Evolutionary conservation across 1,139 yeast species (phyloP), one percentile per base, ranked within the genome.

Genomic region (Sugiyamaella sp.): DNA sequence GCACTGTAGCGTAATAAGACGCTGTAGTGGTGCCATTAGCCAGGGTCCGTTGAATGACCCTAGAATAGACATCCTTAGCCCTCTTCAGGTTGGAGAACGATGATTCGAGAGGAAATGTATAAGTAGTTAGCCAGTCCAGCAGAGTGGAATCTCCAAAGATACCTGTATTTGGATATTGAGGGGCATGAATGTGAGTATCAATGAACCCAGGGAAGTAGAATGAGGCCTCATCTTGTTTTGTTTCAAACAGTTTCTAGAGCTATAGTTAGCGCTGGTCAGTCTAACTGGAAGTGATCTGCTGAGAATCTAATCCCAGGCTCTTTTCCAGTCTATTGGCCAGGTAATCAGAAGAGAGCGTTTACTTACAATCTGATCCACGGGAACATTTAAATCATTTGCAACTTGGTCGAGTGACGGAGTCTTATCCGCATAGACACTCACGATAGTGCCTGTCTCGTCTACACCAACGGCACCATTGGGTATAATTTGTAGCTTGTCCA

Each of bases 101-200:
- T 10, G 85, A 75, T 68, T 93, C 99, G 54, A 91, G 70, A 0
- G 97, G 96, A 74, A 91, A 93, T 0, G 99, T 93, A 68, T 89
- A 90, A 20, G 80, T 81, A 35, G 82, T 80, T 48, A 93, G 77
- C 99, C 99, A 93, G 60, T 91, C 95, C 52, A 93, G 75, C 50
- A 93, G 75, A 1, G 96, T 95, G 1, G 88, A 76, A 58, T 86
- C 88, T 45, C 96, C 90, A 57, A 95, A 95, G 39, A 93, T 82
- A 1, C 98, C 98, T 48, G 82, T 78, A 69, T 93, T 93, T n/a
- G 98, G 97, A 68, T 83, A 93, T 71, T 93, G 99, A 3, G 98
- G 86, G 0, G 98, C 97, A 69, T 93, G 99, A 57, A 90, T 89
- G 67, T 93, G 99, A 1, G 98, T 90, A 66, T 93, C 99, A 12